Evolutionary conservation across 148 eudicot species (phyloP).

Genomic region (Rhododendron vialii): DNA sequence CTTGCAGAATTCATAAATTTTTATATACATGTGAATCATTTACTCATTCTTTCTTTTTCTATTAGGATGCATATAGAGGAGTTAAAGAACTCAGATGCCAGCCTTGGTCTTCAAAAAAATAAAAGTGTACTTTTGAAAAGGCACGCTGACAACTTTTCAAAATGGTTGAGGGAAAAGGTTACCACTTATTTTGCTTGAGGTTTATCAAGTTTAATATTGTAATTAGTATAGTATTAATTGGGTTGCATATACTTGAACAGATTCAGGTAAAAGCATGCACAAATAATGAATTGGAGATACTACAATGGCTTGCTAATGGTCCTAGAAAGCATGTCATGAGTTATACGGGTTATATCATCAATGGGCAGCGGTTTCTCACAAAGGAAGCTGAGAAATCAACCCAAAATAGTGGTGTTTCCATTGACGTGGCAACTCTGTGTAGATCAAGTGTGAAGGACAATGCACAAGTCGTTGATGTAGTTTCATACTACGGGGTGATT

Average conservation of each 20-base stretch:
- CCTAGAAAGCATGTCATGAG: too few species aligned
- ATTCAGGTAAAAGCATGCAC: not conserved
- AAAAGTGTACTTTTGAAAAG: not conserved
- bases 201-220: not conserved
- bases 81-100: not conserved
- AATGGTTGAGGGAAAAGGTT: not conserved
- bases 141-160: not conserved
- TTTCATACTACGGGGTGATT: not conserved
- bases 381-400: too few species aligned
- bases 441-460: too few species aligned
- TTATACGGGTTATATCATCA: too few species aligned
- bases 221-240: not conserved
- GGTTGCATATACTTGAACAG: not conserved
- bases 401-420: too few species aligned
- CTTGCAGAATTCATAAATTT: not conserved
- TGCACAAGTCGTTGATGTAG: too few species aligned
- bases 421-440: too few species aligned
- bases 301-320: not conserved
- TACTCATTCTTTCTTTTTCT: not conserved
- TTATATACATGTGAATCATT: not conserved
- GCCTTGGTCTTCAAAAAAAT: not conserved
- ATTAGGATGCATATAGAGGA: not conserved
- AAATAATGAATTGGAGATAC: not conserved
- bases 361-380: too few species aligned
- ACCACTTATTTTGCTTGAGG: not conserved